phyloP scores from a whole-genome alignment of 306 rosid genomes.

The Rubus idaeus region DNA sequence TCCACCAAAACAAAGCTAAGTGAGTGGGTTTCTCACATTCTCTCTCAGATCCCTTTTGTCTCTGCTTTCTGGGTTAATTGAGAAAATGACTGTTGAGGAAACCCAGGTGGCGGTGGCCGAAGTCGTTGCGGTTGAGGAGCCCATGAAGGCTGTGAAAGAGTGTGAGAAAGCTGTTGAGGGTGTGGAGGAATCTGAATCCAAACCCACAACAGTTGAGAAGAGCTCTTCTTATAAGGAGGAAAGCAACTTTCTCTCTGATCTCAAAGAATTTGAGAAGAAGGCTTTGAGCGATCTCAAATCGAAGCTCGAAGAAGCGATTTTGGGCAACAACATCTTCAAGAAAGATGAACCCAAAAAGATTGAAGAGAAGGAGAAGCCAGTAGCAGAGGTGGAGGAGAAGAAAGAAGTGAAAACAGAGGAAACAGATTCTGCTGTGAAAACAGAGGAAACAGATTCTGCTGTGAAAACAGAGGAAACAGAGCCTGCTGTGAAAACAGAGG shows the following conservation, averaged over 20 bases:
- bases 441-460: not conserved
- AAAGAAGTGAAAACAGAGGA: constrained; percentile 1
- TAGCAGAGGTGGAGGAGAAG: constrained; percentile 6
- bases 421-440: not conserved
- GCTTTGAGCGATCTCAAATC: constrained; percentile 33
- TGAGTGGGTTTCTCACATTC: too few species aligned
- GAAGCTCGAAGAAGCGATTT: constrained; percentile 40
- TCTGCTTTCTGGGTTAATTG: not conserved
- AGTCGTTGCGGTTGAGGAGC: constrained; percentile 28
- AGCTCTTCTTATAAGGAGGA: constrained; percentile 51
- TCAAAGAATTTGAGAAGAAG: constrained; percentile 39
- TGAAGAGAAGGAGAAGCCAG: not conserved
- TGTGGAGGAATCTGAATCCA: constrained; percentile 3
- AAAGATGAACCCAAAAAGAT: constrained; percentile 23
- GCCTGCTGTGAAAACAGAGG: not conserved
- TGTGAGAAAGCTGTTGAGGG: constrained; percentile 7
- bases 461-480: not conserved
- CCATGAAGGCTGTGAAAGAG: constrained; percentile 5
- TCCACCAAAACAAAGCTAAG: not conserved
- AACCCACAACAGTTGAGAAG: constrained; percentile 29
- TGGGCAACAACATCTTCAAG: constrained; percentile 29
- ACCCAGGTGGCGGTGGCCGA: constrained; percentile 28
- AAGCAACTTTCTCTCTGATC: constrained; percentile 45
- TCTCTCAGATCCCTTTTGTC: not conserved
- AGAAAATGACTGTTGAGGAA: constrained; percentile 47